Evolutionary conservation across 371 early-diverging fungal genomes (phyloP), one percentile per base, ranked within the genome.

Genomic region (Mortierella sp.): DNA sequence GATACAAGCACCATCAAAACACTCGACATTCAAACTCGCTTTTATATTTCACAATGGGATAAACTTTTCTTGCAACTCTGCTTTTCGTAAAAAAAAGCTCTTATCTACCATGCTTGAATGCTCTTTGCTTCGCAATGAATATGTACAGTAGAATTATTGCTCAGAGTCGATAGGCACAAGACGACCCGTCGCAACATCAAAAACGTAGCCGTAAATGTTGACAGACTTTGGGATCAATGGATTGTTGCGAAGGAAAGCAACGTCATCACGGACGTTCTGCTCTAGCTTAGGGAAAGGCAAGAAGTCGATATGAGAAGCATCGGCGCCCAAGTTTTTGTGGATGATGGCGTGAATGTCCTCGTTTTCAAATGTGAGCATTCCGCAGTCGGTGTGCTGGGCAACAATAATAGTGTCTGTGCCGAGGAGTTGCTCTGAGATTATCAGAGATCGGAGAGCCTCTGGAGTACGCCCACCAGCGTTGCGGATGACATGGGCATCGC

Each of bases 401-500:
- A 81, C 64, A 43, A 79, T 62, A 45, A 81, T 62, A 42, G 62
- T 60, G 55, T 79, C 64, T n/a, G 76, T 83, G 9, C 77, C 83
- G 9, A 75, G 61, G 51, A 83, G 75, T 28, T 75, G 69, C 29
- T 82, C 67, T 2, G 83, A 83, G 58, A 83, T 83, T 1, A 83
- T 65, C 0, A 83, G 53, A 13, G 83, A 83, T 3, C 83, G 83
- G n/a, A 83, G 70, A 10, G 76, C 76, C n/a, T 83, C 83, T 0
- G 68, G 55, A 0, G 72, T 70, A 17, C 83, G 56, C 8, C 83
- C 83, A 1, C 83, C 77, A 6, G 83, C 77, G 37, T 82, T 83
- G 22, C 83, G 67, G 66, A 83, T 83, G 29, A 75, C 75, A 56
- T 83, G 83, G 34, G 67, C 82, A 51, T 83, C 83, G 19, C 83